Evolutionary conservation across 306 rosid species (phyloP), one percentile per base, ranked within the genome.

Genomic region (Dryas drummondii): DNA sequence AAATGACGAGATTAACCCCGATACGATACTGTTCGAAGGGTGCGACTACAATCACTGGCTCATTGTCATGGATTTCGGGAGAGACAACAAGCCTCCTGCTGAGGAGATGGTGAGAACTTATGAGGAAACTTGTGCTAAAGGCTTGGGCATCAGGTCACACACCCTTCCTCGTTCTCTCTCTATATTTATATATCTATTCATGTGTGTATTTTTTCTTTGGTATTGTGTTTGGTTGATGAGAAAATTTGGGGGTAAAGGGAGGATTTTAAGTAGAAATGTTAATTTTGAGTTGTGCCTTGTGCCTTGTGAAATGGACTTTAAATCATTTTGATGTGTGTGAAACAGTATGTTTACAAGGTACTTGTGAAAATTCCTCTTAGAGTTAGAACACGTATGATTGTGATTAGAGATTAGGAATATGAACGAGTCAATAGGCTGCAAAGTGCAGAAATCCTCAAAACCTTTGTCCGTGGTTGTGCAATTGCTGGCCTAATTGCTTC

Each of bases 1-100:
- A 46, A 63, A 78, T 22, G 85, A 82, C 1, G 90, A 83, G 79
- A 88, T 90, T 13, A 94, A 87, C 55, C 91, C 91, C n/a, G 83
- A 88, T 41, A 84, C 93, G 4, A 81, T 90, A 10, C 88, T 90
- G n/a, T 92, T 90, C 56, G 98, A 92, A 76, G 98, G 98, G 6
- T 90, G 94, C 83, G 98, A 92, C 54, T 90, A 90, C 84, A 87
- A 90, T 59, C 96, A 92, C 82, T 92, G 96, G 98, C 91, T 90
- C 27, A 78, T 92, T 67, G 89, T 87, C 69, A 88, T 88, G 90
- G 87, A 87, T 56, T 88, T 84, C 73, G 88, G 87, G 40, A 79
- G 66, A 73, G 91, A 87, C 46, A 73, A 80, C 40, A 82, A 75
- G 45, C 92, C 87, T 46, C 26, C 87, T 5, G 78, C 96, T 0